Percentiles rank a stretch among this genome's conserved stretches.
Evolutionary conservation across 2,329 filamentous ascomycete genomes (phyloP).

Genomic region (Magnaporthales sp.): DNA sequence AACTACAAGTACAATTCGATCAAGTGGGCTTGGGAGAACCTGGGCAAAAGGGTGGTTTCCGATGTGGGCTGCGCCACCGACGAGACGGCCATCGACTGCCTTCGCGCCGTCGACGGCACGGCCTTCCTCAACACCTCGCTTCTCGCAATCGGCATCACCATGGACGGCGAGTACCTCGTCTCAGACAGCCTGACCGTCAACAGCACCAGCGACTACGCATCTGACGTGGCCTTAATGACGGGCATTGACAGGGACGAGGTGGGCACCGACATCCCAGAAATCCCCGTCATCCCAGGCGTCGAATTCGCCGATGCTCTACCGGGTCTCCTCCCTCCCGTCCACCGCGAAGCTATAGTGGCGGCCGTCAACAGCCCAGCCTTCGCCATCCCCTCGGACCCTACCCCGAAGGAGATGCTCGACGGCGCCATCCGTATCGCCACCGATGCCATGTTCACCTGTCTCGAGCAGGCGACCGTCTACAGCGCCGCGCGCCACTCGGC

Average conservation of each 20-base stretch:
- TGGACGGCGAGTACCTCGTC: conserved; percentile 22
- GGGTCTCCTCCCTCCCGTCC: background rate
- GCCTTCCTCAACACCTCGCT: background rate
- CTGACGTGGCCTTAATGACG: conserved; percentile 22
- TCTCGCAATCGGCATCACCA: conserved; percentile 11
- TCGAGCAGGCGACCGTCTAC: conserved; percentile 24
- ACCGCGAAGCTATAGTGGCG: background rate
- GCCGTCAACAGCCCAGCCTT: conserved; percentile 7
- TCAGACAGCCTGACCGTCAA: conserved; percentile 18
- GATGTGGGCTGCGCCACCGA: conserved; percentile 16
- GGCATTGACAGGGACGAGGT: conserved; percentile 26
- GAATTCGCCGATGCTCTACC: background rate
- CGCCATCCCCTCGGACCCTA: conserved; percentile 9
- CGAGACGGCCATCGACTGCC: conserved; percentile 15
- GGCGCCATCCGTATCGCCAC: conserved; percentile 22
- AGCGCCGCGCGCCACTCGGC: conserved; percentile 19
- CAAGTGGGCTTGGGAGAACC: conserved; percentile 12
- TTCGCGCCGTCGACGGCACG: conserved; percentile 7
- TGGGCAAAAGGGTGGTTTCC: conserved; percentile 15
- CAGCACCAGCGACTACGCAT: conserved; percentile 11
- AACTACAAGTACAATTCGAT: conserved; percentile 15
- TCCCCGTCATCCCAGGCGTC: background rate
- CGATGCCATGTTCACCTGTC: conserved; percentile 24
- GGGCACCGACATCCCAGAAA: conserved; percentile 10
- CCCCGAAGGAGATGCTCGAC: conserved; percentile 20